Evolutionary conservation across 2,329 filamentous ascomycete genomes (phyloP).

Genomic region (Bipolaris oryzae): DNA sequence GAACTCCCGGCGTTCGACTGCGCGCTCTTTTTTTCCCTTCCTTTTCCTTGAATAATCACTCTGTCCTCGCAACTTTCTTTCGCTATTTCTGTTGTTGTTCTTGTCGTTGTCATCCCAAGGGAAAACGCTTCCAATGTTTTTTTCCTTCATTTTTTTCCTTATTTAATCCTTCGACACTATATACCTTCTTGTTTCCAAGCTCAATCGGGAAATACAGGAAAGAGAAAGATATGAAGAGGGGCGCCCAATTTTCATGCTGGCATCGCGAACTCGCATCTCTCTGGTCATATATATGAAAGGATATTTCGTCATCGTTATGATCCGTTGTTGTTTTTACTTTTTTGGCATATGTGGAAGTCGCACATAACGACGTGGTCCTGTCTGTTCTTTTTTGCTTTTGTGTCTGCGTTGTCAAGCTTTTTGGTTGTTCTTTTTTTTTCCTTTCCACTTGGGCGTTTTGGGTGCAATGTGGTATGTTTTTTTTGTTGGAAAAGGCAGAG

Average conservation of each 20-base stretch:
- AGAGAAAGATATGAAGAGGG: not conserved
- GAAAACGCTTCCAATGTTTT: not conserved
- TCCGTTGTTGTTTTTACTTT: not conserved
- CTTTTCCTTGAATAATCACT: not conserved
- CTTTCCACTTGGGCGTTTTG: not conserved
- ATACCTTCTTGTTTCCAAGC: too few species aligned
- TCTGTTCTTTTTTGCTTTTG: not conserved
- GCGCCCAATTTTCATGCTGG: not conserved
- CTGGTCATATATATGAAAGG: not conserved
- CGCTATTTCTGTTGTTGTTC: not conserved
- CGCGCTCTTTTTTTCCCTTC: not conserved
- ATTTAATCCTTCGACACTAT: too few species aligned
- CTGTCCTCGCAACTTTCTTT: not conserved
- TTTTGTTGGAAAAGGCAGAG: not conserved
- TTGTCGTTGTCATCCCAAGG: not conserved
- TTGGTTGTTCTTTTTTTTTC: not conserved
- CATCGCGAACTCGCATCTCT: conserved; percentile 1
- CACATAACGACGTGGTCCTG: not conserved
- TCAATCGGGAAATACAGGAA: not conserved
- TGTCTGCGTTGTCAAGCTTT: not conserved
- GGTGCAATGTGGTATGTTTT: not conserved
- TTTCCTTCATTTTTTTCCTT: not conserved
- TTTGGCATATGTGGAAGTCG: not conserved
- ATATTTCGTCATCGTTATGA: not conserved
- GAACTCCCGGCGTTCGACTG: not conserved